Base-by-base conservation (phyloP, 495 filamentous ascomycete species). In the Penicillium ochrochloron region DNA sequence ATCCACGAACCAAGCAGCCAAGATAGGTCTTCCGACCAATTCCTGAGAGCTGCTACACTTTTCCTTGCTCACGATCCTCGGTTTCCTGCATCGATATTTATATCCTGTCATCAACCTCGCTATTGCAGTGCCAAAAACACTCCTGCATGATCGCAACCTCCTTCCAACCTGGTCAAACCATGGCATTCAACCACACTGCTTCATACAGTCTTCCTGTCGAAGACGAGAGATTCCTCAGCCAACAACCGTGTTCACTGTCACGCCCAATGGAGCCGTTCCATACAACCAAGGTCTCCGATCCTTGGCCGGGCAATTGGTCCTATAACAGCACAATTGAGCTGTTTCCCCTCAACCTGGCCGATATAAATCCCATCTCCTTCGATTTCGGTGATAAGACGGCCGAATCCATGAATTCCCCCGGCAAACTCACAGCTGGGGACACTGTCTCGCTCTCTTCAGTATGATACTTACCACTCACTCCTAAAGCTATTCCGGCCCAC, bases 401-500 rank as follows among this genome's bases (percentile, higher is more conserved):
- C 27, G 63, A 59, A 27, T 72, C 75, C 23, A 66, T 70, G 42
- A 74, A 79, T 60, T 72, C 75, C 31, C 76, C 76, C 27, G 67
- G 68, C 21, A 64, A 68, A 19, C 68, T 73, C 19, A 71, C 66
- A 6, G 63, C 66, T 17, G 76, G 79, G 23, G 78, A 79, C 29
- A 60, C 64, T n/a, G 70, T 66, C 14, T 76, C 76, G 2, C 62
- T 75, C 19, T 76, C 76, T 59, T 80, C 76, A 29, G 78, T 80
- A 76, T 12, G 60, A 33, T 10, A 39, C 31, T 34, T 9, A 34
- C 31, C 31, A 34, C 31, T 34, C 31, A 34, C 31, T 34, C 31
- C 31, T 9, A 34, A n/a, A n/a, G n/a, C n/a, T n/a, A n/a, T n/a
- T n/a, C n/a, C n/a, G n/a, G n/a, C n/a, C n/a, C n/a, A n/a, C n/a